phyloP scores from a whole-genome alignment of 345 rosid species.

The Populus nigra region DNA sequence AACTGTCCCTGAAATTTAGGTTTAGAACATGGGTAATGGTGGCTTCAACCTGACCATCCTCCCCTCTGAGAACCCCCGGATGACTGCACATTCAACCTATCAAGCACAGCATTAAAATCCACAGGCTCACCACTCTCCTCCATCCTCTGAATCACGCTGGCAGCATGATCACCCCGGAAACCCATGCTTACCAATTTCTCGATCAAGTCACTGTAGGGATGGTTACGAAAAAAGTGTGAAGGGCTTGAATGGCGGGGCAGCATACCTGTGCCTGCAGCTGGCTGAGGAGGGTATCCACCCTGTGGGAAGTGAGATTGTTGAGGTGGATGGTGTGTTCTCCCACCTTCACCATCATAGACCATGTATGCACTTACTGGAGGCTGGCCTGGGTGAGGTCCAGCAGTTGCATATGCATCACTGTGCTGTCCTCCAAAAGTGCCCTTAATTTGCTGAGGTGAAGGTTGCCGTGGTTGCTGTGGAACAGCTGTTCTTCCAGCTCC shows the following conservation, averaged over 20 bases:
- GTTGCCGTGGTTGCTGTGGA: slow-evolving; percentile 44
- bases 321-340: slow-evolving; percentile 51
- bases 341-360: slow-evolving; percentile 70
- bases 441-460: slow-evolving; percentile 67
- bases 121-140: slow-evolving; percentile 89
- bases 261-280: slow-evolving; percentile 41
- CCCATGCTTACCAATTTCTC: slow-evolving; percentile 94
- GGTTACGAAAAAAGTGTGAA: slow-evolving; percentile 55
- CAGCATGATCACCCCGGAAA: slow-evolving; percentile 75
- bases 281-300: slow-evolving; percentile 59
- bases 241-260: slow-evolving; percentile 42
- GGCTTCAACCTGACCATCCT: slow-evolving; percentile 58
- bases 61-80: slow-evolving; percentile 70
- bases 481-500: slow-evolving; percentile 47
- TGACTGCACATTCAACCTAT: slow-evolving; percentile 62
- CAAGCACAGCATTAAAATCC: slow-evolving; percentile 81
- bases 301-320: slow-evolving; percentile 69
- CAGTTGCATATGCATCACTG: slow-evolving; percentile 57
- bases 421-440: slow-evolving; percentile 53
- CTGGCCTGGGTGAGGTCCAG: slow-evolving; percentile 50
- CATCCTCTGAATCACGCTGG: slow-evolving; percentile 80
- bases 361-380: slow-evolving; percentile 64
- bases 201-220: slow-evolving; percentile 67
- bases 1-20: background rate
- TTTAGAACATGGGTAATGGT: too few species aligned